Evolutionary conservation across 177 flowering plant species (phyloP).

Genomic region (Vitis hybrid): DNA sequence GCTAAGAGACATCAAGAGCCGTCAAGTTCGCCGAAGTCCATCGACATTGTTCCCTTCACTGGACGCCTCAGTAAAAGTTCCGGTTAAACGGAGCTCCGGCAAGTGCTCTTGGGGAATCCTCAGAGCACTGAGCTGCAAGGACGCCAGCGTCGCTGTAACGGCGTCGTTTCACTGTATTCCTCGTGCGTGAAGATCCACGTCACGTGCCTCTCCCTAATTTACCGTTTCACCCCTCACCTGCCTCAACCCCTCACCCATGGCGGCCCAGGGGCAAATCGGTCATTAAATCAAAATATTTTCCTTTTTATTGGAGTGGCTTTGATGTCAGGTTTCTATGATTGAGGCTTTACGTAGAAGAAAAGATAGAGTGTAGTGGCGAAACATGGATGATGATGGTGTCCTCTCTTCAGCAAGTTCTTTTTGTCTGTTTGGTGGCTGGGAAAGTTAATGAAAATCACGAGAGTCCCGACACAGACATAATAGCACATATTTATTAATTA

Average conservation of each 20-base stretch:
- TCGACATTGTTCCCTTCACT: slow-evolving; percentile 10
- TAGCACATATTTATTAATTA: not conserved
- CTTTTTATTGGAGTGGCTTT: not conserved
- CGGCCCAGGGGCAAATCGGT: not conserved
- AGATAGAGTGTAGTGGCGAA: slow-evolving; percentile 14
- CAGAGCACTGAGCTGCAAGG: slow-evolving; percentile 34
- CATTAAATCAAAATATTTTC: not conserved
- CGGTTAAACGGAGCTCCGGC: slow-evolving; percentile 5
- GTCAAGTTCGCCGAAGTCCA: slow-evolving; percentile 24
- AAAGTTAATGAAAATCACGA: slow-evolving; percentile 28
- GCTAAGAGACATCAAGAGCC: slow-evolving; percentile 30
- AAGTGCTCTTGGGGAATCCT: slow-evolving; percentile 26
- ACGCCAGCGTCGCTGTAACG: slow-evolving; percentile 26
- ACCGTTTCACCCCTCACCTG: too few relatives aligned
- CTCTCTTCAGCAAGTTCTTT: not conserved
- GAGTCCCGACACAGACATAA: slow-evolving; percentile 18
- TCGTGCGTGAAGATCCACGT: not conserved
- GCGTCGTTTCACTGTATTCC: slow-evolving; percentile 17
- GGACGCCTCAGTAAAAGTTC: not conserved
- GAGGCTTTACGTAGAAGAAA: slow-evolving; percentile 15
- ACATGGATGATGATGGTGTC: slow-evolving; percentile 4
- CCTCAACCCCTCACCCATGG: too few relatives aligned
- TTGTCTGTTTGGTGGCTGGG: slow-evolving; percentile 10
- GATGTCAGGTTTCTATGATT: not conserved
- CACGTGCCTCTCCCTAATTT: not conserved